Base-by-base conservation (phyloP, 2,329 filamentous ascomycete species). In the Diaporthe nobilis region DNA sequence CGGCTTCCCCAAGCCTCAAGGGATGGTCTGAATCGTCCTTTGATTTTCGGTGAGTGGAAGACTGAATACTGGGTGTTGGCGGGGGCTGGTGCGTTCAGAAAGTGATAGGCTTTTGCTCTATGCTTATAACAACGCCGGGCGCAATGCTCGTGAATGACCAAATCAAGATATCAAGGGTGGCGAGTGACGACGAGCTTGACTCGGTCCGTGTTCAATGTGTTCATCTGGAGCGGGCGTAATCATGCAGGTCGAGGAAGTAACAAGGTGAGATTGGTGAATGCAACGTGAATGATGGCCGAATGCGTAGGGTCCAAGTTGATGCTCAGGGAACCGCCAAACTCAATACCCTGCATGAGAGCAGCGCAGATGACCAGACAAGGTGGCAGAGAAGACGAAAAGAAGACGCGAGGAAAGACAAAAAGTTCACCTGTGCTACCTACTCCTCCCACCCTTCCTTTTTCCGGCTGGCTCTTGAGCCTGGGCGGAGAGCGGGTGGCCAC, bases 371-470 rank as follows among this genome's bases (percentile, higher is more conserved):
- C 55, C 28, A 25, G 25, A 44, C 22, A 28, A 17, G 49, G 17
- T 34, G 25, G 71, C 70, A 49, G 55, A 44, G 47, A 39, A 75
- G 37, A 58, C 67, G 65, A 57, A 42, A 58, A 71, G n/a, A 39
- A 65, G 37, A 42, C 51, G 37, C 37, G 73, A 51, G 28, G 55
- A 63, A 34, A 44, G 25, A 49, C 22, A n/a, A 31, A 42, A 55
- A 55, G n/a, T 28, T 60, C 55, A 60, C 42, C 61, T 67, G 73
- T 75, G 70, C 73, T 55, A 77, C 75, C 68, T 75, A 57, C 39
- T 63, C 44, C 31, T 75, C 72, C 49, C 31, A 53, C 68, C 12
- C 44, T 53, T 70, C 25, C 55, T 60, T 65, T 63, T 71, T 44
- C 49, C 51, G 68, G 42, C 42, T 57, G 55, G 73, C 70, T 75